phyloP scores from a whole-genome alignment of 2,329 filamentous ascomycete genomes.

The Aspergillus brasiliensis region DNA sequence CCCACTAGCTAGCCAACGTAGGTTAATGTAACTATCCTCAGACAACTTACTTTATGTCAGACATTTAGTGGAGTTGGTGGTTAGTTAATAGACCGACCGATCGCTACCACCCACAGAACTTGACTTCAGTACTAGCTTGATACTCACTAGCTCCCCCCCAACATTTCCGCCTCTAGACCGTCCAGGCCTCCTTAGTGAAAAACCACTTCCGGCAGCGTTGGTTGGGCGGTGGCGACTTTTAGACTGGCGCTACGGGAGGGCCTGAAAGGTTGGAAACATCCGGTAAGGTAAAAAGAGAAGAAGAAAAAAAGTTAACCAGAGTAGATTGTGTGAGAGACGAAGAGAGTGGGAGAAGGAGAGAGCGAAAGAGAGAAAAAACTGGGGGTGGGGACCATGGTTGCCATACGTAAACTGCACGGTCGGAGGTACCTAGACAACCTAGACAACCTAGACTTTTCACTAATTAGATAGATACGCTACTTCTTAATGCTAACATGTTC shows the following conservation, averaged over 20 bases:
- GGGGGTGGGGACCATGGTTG: constrained; percentile 9
- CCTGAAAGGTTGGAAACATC: constrained; percentile 5
- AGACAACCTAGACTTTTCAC: too few species aligned
- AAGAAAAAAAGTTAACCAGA: not conserved
- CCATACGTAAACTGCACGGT: constrained; percentile 1
- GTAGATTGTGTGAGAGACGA: not conserved
- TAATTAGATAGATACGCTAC: too few species aligned
- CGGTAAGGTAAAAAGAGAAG: not conserved
- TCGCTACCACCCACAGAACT: not conserved
- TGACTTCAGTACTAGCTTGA: not conserved
- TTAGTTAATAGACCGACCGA: not conserved
- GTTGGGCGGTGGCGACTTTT: constrained; percentile 10
- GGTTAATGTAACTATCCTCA: not conserved
- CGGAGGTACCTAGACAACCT: not conserved
- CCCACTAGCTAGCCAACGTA: not conserved
- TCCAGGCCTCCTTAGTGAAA: not conserved
- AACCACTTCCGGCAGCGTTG: constrained; percentile 4
- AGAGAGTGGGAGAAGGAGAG: not conserved
- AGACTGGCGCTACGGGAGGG: constrained; percentile 5
- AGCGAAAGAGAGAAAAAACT: not conserved
- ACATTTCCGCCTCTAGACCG: constrained; percentile 6
- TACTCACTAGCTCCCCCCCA: not conserved
- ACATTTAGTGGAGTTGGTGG: not conserved
- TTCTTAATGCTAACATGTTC: constrained; percentile 3
- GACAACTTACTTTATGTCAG: not conserved